Evolutionary conservation across 2,329 filamentous ascomycete genomes (phyloP).

Genomic region (Lizonia empirigonia): DNA sequence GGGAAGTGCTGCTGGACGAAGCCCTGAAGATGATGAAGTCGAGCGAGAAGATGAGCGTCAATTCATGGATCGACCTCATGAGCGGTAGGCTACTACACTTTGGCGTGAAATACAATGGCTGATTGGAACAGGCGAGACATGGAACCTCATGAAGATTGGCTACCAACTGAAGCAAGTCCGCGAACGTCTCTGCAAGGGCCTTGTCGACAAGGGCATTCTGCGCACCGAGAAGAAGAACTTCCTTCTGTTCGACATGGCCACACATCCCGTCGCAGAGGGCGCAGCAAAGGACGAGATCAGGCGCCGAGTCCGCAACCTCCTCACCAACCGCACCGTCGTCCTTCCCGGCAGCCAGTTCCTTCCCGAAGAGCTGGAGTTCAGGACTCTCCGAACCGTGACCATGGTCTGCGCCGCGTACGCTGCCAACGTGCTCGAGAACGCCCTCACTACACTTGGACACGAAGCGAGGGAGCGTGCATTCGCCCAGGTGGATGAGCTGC

Average conservation of each 20-base stretch:
- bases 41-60: conserved; percentile 99
- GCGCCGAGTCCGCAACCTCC: conserved; percentile 86
- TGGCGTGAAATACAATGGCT: conserved; percentile 21
- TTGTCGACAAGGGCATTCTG: conserved; percentile 98
- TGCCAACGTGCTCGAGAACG: conserved; percentile 97
- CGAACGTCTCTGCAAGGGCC: conserved; percentile 93
- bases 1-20: conserved; percentile 96
- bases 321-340: conserved; percentile 92
- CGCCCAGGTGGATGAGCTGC: conserved; percentile 92
- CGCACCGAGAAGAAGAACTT: conserved; percentile 99
- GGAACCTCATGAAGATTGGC: conserved; percentile 99
- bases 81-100: conserved; percentile 70
- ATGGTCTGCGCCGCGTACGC: conserved; percentile 99
- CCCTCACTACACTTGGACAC: conserved; percentile 89
- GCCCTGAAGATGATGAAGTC: conserved; percentile 99
- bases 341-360: conserved; percentile 85
- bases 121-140: conserved; percentile 79
- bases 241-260: conserved; percentile 99
- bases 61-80: conserved; percentile 98
- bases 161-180: conserved; percentile 99
- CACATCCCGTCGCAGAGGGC: conserved; percentile 93
- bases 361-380: conserved; percentile 91
- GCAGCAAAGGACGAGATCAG: conserved; percentile 98
- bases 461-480: conserved; percentile 94
- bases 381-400: conserved; percentile 86